Base-by-base conservation (phyloP, 768 basidiomycete genomes). In the Lactarius vividus region DNA sequence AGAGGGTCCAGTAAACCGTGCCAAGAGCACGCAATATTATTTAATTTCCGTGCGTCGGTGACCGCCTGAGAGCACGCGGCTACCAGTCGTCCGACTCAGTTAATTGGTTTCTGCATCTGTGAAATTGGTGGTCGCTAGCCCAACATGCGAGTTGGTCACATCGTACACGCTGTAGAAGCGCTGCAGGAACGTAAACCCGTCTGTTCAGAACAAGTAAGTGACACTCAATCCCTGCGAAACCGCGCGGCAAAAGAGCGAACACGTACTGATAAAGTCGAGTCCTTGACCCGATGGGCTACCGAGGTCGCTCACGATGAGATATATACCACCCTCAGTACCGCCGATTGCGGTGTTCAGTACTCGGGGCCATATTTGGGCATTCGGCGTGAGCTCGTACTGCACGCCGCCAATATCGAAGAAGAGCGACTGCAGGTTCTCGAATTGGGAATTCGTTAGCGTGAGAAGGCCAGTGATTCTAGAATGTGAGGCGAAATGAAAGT, bases 361-460 rank as follows among this genome's bases (percentile, higher is more conserved):
- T 55, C 85, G 83, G 0, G 87, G 88, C 86, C 87, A 89, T 67
- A 87, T 84, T 79, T 91, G 88, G 3, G 85, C 87, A 70, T 88
- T 86, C 18, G 84, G 72, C 2, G 83, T 85, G 61, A 89, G 68
- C 73, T 84, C 83, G 69, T 80, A 87, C 10, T 79, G 81, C 20
- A 75, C 75, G 82, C 84, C 65, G 49, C 55, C 83, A 57, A 88
- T 84, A 40, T 73, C 70, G 74, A 88, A 85, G 76, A 79, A 79
- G 35, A 88, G 64, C 72, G 79, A 82, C 74, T 85, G 68, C 67
- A 88, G 74, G 16, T 79, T 76, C 2, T 73, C 46, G 65, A 82
- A 85, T 72, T 87, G 83, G 15, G 67, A 66, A 44, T 79, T 72
- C 0, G 83, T 84, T 70, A 88, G 74, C 4, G 79, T 81, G 53